Evolutionary conservation across 2,329 filamentous ascomycete species (phyloP), one percentile per base, ranked within the genome.

Genomic region (Fusarium tupiense): DNA sequence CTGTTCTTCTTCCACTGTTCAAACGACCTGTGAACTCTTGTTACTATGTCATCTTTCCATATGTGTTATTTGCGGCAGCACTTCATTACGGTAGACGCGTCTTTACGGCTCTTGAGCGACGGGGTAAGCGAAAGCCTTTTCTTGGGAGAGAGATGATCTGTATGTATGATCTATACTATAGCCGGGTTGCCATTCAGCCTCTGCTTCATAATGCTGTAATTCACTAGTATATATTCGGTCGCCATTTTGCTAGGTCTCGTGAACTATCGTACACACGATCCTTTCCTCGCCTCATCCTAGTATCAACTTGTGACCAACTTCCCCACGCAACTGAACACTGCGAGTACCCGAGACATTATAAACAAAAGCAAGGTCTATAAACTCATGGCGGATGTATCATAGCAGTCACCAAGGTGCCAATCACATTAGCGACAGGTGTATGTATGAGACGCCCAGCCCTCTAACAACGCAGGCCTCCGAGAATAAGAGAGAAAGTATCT

Each of bases 151-250:
- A 65, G 71, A 73, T 64, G 70, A 74, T 76, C 61, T 77, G 75
- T 69, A 78, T 74, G 65, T 76, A 76, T 64, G 64, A 67, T 69
- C 64, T 67, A 72, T 69, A 68, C 61, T 69, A 73, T 70, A 69
- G 72, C 73, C 68, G 75, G 74, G 76, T 68, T 81, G 79, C 79
- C 75, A 80, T 81, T 79, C 79, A 77, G 82, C 81, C 81, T 83
- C 78, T 82, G 80, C 80, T 83, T 83, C 81, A 79, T 84, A 83
- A 82, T 83, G 80, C 80, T 84, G 83, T 85, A 85, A 85, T 85
- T 82, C 82, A 82, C 77, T 83, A 84, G 80, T 83, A 78, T 84
- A 82, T 81, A 71, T 73, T 47, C 19, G 40, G 22, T 43, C 26
- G 20, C 22, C 38, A 33, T 26, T 49, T 49, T 66, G 64, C 49